Percentiles rank a stretch among this genome's conserved stretches.
Conservation (phyloP, 2,329 filamentous ascomycete genomes). For the Claviceps quebecensis region DNA sequence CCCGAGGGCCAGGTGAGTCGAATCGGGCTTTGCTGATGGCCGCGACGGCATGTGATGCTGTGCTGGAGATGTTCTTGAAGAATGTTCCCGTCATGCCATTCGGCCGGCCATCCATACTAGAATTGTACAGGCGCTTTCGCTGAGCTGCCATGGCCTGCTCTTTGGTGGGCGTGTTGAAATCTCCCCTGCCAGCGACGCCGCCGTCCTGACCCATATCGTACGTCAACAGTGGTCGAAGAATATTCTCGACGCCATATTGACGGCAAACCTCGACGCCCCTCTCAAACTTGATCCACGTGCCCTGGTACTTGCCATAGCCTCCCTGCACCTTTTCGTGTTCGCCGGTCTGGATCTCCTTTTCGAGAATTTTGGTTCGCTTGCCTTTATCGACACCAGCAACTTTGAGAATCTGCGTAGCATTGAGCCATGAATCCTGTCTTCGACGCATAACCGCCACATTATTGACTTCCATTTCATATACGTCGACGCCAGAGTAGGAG, state of each 20-base stretch:
- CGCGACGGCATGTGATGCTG: constrained; percentile 82
- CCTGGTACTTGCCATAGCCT: constrained; percentile 97
- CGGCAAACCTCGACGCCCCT: constrained; percentile 85
- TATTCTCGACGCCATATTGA: constrained; percentile 62
- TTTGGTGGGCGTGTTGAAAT: constrained; percentile 90
- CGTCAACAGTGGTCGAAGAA: constrained; percentile 59
- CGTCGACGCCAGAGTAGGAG: constrained; percentile 86
- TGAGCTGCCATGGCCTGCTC: constrained; percentile 97
- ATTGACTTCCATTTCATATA: constrained; percentile 98
- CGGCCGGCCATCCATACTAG: constrained; percentile 47
- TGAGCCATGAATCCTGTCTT: constrained; percentile 88
- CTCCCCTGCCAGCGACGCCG: constrained; percentile 54
- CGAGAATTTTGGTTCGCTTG: constrained; percentile 91
- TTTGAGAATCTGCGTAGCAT: constrained; percentile 96
- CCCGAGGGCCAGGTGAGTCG: constrained; percentile 67
- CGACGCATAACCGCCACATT: constrained; percentile 89
- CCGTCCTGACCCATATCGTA: constrained; percentile 72
- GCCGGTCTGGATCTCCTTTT: constrained; percentile 93
- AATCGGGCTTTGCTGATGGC: constrained; percentile 94
- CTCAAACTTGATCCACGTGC: constrained; percentile 94
- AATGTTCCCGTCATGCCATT: constrained; percentile 69
- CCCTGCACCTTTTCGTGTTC: constrained; percentile 98
- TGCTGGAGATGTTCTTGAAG: constrained; percentile 92
- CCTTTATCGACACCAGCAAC: constrained; percentile 96
- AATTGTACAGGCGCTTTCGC: constrained; percentile 80